These are phyloP conservation scores for Pharnaceum exiguum DNA, from an alignment of 148 eudicot species.

Conservation along the genomic window DNA sequence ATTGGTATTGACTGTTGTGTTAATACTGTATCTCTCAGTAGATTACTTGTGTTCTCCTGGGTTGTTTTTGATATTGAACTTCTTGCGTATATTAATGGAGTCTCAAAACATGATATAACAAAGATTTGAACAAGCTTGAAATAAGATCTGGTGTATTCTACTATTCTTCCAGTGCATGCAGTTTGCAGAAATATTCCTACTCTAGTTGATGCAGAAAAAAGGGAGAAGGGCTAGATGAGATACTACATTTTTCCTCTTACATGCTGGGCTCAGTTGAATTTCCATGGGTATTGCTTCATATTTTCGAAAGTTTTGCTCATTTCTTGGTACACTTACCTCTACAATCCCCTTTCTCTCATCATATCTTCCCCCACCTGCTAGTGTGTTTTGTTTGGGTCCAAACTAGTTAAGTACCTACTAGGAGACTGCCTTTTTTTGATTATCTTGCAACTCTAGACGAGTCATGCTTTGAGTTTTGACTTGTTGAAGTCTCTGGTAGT, in stretches of 20 bases:
- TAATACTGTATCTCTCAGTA: too few relatives aligned
- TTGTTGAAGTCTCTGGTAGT: too few relatives aligned
- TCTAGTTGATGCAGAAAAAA: slow-evolving; percentile 85
- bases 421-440: too few relatives aligned
- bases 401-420: too few relatives aligned
- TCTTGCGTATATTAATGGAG: neutral
- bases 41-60: neutral
- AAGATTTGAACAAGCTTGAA: slow-evolving; percentile 3
- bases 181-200: slow-evolving; percentile 61
- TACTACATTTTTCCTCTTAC: slow-evolving; percentile 59
- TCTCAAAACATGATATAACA: too few relatives aligned
- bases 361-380: too few relatives aligned
- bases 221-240: slow-evolving; percentile 82
- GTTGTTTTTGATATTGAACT: neutral
- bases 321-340: neutral
- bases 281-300: slow-evolving; percentile 59
- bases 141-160: slow-evolving; percentile 25
- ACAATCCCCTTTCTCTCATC: neutral
- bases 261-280: slow-evolving; percentile 78
- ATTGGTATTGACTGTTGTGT: too few relatives aligned
- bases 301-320: neutral
- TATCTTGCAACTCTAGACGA: too few relatives aligned
- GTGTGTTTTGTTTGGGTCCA: too few relatives aligned
- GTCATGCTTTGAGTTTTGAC: too few relatives aligned
- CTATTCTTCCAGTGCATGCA: slow-evolving; percentile 90